phyloP scores from a whole-genome alignment of 2,329 filamentous ascomycete species.

The Calonectria multiphialidica region DNA sequence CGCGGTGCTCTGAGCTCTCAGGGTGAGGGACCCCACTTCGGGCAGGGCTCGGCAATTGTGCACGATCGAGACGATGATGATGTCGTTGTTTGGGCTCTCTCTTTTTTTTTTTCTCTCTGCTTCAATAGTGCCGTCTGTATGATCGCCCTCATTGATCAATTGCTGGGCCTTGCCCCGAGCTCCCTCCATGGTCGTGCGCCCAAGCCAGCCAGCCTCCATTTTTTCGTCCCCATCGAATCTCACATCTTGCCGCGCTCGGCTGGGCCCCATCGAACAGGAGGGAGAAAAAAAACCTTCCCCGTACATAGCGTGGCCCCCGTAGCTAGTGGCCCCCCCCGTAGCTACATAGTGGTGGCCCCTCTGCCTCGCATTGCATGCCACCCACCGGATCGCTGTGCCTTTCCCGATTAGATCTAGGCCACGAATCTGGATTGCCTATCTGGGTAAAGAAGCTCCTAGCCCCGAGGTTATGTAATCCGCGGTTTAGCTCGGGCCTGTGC shows the following conservation, averaged over 20 bases:
- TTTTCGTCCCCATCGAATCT: not conserved
- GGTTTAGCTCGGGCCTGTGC: not conserved
- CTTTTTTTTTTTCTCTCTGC: not conserved
- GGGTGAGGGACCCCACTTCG: not conserved
- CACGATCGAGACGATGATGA: not conserved
- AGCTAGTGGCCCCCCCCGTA: not conserved
- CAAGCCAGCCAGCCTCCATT: not conserved
- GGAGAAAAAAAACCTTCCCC: not conserved
- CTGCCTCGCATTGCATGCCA: constrained; percentile 1
- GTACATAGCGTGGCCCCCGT: not conserved
- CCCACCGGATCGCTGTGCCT: constrained; percentile 13
- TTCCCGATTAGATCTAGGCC: constrained; percentile 11
- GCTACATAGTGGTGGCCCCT: too few species aligned
- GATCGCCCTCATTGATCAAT: constrained; percentile 1
- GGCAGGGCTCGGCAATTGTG: constrained; percentile 1
- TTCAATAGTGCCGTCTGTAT: not conserved
- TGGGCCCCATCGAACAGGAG: not conserved
- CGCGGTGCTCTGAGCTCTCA: not conserved
- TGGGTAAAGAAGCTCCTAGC: not conserved
- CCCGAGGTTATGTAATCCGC: constrained; percentile 3
- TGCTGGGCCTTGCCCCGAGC: not conserved
- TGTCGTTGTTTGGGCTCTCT: not conserved
- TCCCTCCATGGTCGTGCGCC: not conserved
- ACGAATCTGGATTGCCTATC: not conserved
- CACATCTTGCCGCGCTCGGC: not conserved